Base-by-base conservation (phyloP, 164 flowering plant genomes). In the Sedum album region DNA sequence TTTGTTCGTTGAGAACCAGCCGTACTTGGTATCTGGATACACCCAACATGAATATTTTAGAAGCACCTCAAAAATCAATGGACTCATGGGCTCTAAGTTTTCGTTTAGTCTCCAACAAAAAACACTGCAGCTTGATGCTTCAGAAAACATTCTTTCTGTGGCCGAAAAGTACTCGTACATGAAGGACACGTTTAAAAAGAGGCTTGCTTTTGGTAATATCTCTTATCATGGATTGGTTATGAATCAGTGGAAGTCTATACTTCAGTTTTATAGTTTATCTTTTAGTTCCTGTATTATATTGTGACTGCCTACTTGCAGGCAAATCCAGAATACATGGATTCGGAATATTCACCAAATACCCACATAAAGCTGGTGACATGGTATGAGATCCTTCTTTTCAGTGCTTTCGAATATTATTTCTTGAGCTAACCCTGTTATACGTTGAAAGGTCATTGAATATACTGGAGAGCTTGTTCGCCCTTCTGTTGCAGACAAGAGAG, bases 251-350 rank as follows among this genome's bases (percentile, higher is more conserved):
- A 21, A 51, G 25, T 51, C 9, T 51, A 7, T 51, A 26, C 9
- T 51, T n/a, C 21, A 51, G 57, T 51, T 51, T 7, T 51, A 51
- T 51, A 51, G 5, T n/a, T 21, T 51, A 51, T 51, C 57, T 46
- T 46, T 42, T 10, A 48, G 18, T 11, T n/a, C 25, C 26, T 51
- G 2, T 51, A 21, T 4, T 26, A 42, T 42, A 20, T 6, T 17
- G 14, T 25, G 60, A 66, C 15, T 55, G 51, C 18, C 70, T 78
- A 48, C 30, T 36, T 74, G 14, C 70, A 93, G 99, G 99, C 38
- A 94, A 94, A 82, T 94, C 99, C 31, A 81, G 88, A 69, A 94
- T 94, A 73, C 99, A 94, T 81, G 97, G 99, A 66, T 91, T 87
- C 80, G 99, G 99, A 57, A 86, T 94, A 69, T 94, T 94, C 77